Evolutionary conservation across 164 flowering plant species (phyloP).

Genomic region (Chimonanthus salicifolius): DNA sequence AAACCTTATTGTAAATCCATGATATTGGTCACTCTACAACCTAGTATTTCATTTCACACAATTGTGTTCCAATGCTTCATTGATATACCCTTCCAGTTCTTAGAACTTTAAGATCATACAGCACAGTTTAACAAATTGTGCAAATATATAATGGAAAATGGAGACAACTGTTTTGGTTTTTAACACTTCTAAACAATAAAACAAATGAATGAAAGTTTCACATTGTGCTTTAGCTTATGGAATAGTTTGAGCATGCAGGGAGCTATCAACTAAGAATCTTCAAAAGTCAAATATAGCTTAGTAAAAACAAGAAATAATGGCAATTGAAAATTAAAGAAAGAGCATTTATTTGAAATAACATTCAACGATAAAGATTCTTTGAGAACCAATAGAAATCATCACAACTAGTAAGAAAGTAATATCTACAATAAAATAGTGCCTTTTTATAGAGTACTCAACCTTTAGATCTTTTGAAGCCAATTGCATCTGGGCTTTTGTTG

Average conservation of each 20-base stretch:
- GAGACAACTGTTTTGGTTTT: no score
- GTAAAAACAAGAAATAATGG: not conserved
- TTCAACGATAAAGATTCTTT: not conserved
- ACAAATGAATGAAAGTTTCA: no score
- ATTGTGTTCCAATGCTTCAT: no score
- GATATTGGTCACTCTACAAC: no score
- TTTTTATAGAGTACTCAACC: slow-evolving; percentile 28
- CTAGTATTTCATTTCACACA: no score
- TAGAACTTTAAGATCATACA: no score
- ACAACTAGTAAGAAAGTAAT: not conserved
- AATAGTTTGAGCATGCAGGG: not conserved
- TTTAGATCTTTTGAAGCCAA: slow-evolving; percentile 75
- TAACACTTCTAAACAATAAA: no score
- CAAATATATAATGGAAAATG: no score
- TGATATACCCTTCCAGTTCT: no score
- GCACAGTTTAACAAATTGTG: no score
- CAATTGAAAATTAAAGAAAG: not conserved
- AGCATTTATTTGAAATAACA: not conserved
- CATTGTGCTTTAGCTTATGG: not conserved
- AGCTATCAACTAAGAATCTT: not conserved
- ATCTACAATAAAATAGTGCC: not conserved
- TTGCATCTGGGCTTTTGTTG: slow-evolving; percentile 61
- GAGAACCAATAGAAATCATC: not conserved
- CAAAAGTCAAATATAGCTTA: no score
- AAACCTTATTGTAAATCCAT: no score